A percentile compares a stretch with the other conserved stretches of the same genome.
Evolutionary conservation across 495 filamentous ascomycete genomes (phyloP).

Genomic region (Penicillium robsamsonii): DNA sequence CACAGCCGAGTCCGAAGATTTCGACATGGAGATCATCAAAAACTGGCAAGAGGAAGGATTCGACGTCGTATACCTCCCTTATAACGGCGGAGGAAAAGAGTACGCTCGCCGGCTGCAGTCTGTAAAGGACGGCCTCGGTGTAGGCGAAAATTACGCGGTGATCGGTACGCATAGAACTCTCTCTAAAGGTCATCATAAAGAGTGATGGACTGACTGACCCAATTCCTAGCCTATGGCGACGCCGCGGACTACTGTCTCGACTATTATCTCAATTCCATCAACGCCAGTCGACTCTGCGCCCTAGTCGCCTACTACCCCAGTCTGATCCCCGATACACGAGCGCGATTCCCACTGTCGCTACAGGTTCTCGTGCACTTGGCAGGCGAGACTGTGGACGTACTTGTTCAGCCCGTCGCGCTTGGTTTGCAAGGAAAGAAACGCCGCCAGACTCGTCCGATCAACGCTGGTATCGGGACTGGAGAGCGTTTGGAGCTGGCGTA

Average conservation of each 20-base stretch:
- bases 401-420: constrained; percentile 49
- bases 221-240: constrained; percentile 50
- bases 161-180: constrained; percentile 34
- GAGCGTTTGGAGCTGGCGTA: constrained; percentile 41
- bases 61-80: constrained; percentile 58
- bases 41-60: constrained; percentile 69
- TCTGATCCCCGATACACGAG: constrained; percentile 47
- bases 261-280: constrained; percentile 49
- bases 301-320: constrained; percentile 63
- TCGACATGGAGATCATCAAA: constrained; percentile 54
- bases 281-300: constrained; percentile 44
- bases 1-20: constrained; percentile 60
- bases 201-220: constrained; percentile 1
- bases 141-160: constrained; percentile 51
- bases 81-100: constrained; percentile 51
- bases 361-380: constrained; percentile 56
- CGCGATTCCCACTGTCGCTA: constrained; percentile 48
- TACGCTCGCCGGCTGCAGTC: constrained; percentile 49
- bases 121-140: constrained; percentile 44
- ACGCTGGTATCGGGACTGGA: constrained; percentile 54
- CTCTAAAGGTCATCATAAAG: not conserved
- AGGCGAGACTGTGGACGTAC: constrained; percentile 44
- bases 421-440: constrained; percentile 62
- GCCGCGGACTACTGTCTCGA: constrained; percentile 58
- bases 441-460: constrained; percentile 46